Base-by-base conservation (phyloP, 2,329 filamentous ascomycete genomes). In the Colletotrichum sp. region DNA sequence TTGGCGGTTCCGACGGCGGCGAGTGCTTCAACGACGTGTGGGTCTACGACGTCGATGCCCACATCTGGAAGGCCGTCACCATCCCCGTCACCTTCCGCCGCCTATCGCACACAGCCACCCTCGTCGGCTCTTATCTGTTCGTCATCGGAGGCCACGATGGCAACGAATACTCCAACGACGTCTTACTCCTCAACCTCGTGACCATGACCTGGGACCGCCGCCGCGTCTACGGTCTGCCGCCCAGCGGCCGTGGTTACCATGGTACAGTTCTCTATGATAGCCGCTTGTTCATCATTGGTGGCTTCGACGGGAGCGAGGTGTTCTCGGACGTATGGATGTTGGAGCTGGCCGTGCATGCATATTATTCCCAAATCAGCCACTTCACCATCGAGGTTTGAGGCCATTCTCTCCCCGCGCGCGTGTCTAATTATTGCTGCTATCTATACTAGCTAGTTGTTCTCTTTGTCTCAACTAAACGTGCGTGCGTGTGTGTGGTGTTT, bases 1-100 rank as follows among this genome's bases (percentile, higher is more conserved):
- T 91, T 81, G 93, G 93, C 52, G 93, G 93, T 38, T 93, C 91
- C 5, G 93, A 94, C 81, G 93, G 93, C 78, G 91, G 91, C 67
- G 92, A 94, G 83, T 94, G 93, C 83, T 94, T 94, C 84, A 90
- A 92, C 81, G 93, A 94, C 80, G 92, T 94, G 55, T 94, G 93
- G 93, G 90, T 94, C 34, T 94, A 93, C 84, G 92, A 94, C 81
- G 90, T 94, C 8, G 92, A 94, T 66, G 88, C 87, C 52, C 87
- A 89, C 73, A 78, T 86, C 28, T 94, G 93, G 91, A 90, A 89
- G 76, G 81, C 86, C 8, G 92, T 93, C 71, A 82, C 86, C 73
- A 92, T 93, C 28, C 88, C 91, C 24, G 81, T 90, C 43, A 90
- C 91, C n/a, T 93, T 89, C 82, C 89, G 91, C 52, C 90, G 93